phyloP scores from a whole-genome alignment of 1,284 basidiomycete species.

The Trichosporon coremiiforme region DNA sequence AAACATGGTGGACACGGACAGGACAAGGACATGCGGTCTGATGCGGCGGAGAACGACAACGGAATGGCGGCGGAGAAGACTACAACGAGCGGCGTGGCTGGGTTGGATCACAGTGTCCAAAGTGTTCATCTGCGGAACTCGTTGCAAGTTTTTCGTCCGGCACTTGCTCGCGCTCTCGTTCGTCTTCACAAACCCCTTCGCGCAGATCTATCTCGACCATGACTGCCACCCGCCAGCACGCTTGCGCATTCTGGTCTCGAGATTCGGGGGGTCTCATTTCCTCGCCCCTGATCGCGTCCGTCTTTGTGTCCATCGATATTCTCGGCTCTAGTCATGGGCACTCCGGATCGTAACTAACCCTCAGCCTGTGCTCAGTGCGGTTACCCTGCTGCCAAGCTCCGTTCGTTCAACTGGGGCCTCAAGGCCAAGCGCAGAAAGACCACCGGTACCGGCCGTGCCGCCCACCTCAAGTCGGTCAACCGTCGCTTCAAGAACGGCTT shows the following conservation, averaged over 20 bases:
- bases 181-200: no score
- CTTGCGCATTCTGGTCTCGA: no score
- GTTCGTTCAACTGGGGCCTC: slow-evolving; percentile 96
- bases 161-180: no score
- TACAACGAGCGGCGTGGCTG: neutral
- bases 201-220: no score
- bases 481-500: slow-evolving; percentile 95
- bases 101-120: no score
- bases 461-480: slow-evolving; percentile 86
- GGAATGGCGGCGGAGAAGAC: neutral
- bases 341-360: slow-evolving; percentile 14
- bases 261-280: no score
- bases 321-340: neutral
- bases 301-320: no score
- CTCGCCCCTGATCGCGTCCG: no score
- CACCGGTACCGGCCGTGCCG: slow-evolving; percentile 92
- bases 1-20: no score
- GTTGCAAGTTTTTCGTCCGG: neutral
- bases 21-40: no score
- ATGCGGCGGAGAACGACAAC: neutral
- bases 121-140: neutral
- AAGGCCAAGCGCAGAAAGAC: slow-evolving; percentile 99
- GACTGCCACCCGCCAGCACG: no score
- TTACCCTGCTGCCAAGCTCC: slow-evolving; percentile 91
- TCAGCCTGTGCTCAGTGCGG: slow-evolving; percentile 93